A percentile compares a stretch with the other conserved stretches of the same genome.
Evolutionary conservation across 2,329 filamentous ascomycete species (phyloP).

Genomic region (Penicillium thymicola): DNA sequence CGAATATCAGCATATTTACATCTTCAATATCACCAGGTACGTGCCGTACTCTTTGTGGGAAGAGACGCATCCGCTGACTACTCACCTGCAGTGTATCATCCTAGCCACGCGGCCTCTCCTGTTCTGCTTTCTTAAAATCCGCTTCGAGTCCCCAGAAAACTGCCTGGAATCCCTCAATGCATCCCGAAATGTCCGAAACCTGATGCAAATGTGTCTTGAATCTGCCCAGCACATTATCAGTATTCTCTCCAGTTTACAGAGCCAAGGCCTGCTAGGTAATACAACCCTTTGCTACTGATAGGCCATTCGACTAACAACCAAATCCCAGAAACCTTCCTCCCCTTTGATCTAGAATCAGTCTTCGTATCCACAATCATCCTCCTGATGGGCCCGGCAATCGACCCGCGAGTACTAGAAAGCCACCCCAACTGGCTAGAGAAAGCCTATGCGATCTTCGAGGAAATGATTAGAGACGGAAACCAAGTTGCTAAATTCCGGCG

Average conservation of each 20-base stretch:
- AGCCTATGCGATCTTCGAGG: constrained; percentile 46
- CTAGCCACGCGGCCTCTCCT: constrained; percentile 43
- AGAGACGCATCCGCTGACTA: neutral
- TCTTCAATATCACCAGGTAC: constrained; percentile 42
- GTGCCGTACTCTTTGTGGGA: neutral
- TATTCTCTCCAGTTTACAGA: constrained; percentile 45
- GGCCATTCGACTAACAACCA: neutral
- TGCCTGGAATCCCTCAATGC: constrained; percentile 32
- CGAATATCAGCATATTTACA: constrained; percentile 43
- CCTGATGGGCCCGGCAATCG: constrained; percentile 39
- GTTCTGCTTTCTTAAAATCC: constrained; percentile 44
- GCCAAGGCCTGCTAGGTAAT: constrained; percentile 49
- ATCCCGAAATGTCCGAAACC: constrained; percentile 37
- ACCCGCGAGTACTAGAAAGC: constrained; percentile 36
- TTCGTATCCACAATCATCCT: constrained; percentile 47
- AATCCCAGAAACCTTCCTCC: constrained; percentile 46
- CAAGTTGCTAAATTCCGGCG: constrained; percentile 46
- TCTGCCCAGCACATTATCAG: constrained; percentile 44
- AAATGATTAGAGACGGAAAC: constrained; percentile 49
- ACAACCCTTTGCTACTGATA: neutral
- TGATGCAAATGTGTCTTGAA: constrained; percentile 45
- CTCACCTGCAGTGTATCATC: constrained; percentile 36
- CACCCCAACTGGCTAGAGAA: constrained; percentile 41
- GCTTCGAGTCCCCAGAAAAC: constrained; percentile 27
- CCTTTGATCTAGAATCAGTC: constrained; percentile 48